phyloP scores from a whole-genome alignment of 192 early-diverging fungal genomes.

The Coemansia reversa region DNA sequence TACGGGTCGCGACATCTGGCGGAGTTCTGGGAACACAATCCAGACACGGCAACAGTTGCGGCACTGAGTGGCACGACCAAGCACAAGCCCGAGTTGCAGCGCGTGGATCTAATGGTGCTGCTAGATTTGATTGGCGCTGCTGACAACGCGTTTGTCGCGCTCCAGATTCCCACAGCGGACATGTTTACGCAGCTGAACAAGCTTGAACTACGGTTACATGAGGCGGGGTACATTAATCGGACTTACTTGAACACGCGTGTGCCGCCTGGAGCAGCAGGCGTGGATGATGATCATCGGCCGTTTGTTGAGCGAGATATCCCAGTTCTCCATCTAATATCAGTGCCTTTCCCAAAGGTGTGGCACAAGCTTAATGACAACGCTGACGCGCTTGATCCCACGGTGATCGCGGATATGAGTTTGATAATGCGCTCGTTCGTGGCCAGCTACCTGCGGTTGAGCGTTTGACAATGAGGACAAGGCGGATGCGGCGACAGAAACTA shows the following conservation, averaged over 20 bases:
- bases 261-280: slow-evolving; percentile 30
- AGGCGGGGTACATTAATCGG: slow-evolving; percentile 35
- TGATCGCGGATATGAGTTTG: slow-evolving; percentile 71
- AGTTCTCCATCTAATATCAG: slow-evolving; percentile 83
- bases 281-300: slow-evolving; percentile 89
- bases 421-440: slow-evolving; percentile 81
- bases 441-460: slow-evolving; percentile 59
- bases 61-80: slow-evolving; percentile 20
- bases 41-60: slow-evolving; percentile 41
- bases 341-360: slow-evolving; percentile 86
- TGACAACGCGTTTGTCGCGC: slow-evolving; percentile 52
- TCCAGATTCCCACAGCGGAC: slow-evolving; percentile 59
- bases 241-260: slow-evolving; percentile 30
- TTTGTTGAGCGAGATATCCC: slow-evolving; percentile 79
- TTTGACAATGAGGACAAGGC: slow-evolving; percentile 52
- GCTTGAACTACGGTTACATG: slow-evolving; percentile 67
- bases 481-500: slow-evolving; percentile 10
- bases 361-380: slow-evolving; percentile 78
- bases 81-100: slow-evolving; percentile 56
- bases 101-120: slow-evolving; percentile 83
- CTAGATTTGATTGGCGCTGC: slow-evolving; percentile 81
- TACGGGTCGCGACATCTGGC: slow-evolving; percentile 91
- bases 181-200: slow-evolving; percentile 66
- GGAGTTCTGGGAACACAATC: slow-evolving; percentile 65
- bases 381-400: slow-evolving; percentile 60